Conservation (phyloP, 2,329 filamentous ascomycete genomes). For the Aspergillus udagawae region DNA sequence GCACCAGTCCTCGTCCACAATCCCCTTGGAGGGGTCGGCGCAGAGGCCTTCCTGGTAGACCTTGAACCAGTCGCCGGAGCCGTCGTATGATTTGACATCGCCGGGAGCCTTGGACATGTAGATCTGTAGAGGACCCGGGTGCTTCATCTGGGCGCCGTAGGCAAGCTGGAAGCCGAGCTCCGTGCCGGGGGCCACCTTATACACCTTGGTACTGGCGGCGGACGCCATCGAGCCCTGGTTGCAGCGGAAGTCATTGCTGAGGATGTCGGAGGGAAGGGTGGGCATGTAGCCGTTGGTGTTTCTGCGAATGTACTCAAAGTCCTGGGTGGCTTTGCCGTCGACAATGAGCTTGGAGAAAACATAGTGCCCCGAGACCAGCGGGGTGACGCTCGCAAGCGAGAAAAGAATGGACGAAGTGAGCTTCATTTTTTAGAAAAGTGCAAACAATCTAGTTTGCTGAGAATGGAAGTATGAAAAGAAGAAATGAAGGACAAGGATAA, state of each 20-base stretch:
- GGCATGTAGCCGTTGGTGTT: constrained; percentile 16
- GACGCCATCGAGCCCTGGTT: constrained; percentile 12
- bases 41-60: constrained; percentile 12
- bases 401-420: not conserved
- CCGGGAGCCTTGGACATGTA: constrained; percentile 23
- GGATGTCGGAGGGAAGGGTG: constrained; percentile 3
- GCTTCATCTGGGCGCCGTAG: constrained; percentile 16
- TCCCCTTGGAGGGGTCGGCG: not conserved
- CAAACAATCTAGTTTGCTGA: not conserved
- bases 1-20: constrained; percentile 7
- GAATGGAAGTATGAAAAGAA: not conserved
- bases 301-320: constrained; percentile 12
- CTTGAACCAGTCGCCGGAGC: constrained; percentile 22
- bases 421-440: not conserved
- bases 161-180: constrained; percentile 15
- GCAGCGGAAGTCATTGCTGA: constrained; percentile 16
- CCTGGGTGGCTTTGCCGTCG: constrained; percentile 5
- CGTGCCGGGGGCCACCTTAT: constrained; percentile 11
- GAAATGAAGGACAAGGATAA: not conserved
- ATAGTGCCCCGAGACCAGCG: constrained; percentile 12
- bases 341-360: constrained; percentile 13
- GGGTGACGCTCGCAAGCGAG: not conserved
- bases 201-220: constrained; percentile 12
- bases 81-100: constrained; percentile 14
- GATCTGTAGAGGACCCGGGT: constrained; percentile 20